Base-by-base conservation (phyloP, 257 asterid genomes). In the Euphrasia confusa region DNA sequence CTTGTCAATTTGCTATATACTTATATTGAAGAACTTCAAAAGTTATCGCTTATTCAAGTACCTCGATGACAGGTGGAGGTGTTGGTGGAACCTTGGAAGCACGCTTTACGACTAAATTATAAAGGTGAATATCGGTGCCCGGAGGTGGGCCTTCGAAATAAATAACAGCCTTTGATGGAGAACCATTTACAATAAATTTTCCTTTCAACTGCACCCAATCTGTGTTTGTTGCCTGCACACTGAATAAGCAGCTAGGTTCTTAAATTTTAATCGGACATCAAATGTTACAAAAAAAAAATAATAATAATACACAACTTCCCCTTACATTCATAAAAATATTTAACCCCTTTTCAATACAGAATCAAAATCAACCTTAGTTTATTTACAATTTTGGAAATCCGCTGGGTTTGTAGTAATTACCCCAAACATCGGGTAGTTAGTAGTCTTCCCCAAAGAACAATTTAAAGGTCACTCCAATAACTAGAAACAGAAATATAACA, bases 81-180 rank as follows among this genome's bases (percentile, higher is more conserved):
- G 91, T 56, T 56, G 94, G 89, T 39, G 87, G 86, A 52, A 73
- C 69, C 78, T 81, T 86, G 61, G 85, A 64, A 58, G 97, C 94
- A 52, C 74, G 95, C 75, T 76, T 82, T 50, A 89, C 76, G 24
- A 76, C 76, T 13, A 82, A 59, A 71, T 65, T 78, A 62, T 80
- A 64, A 24, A 89, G 74, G 66, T 86, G 95, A 71, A 89, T 79
- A 59, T 89, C 95, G 0, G 81, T 83, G 18, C 91, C 94, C 0
- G 88, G 81, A 49, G 91, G 83, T 7, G 97, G 88, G 57, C 97
- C 95, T 78, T 89, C 97, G 11, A 89, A 54, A 74, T 44, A 89
- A 64, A 86, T 73, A 27, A 83, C 84, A 21, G 64, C 89, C 68
- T 58, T 81, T 27, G 91, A 76, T 3, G 95, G 91, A 59, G 82